Evolutionary conservation across 352 stramenopile genomes (phyloP).

Genomic region (Phytophthora pluvialis): DNA sequence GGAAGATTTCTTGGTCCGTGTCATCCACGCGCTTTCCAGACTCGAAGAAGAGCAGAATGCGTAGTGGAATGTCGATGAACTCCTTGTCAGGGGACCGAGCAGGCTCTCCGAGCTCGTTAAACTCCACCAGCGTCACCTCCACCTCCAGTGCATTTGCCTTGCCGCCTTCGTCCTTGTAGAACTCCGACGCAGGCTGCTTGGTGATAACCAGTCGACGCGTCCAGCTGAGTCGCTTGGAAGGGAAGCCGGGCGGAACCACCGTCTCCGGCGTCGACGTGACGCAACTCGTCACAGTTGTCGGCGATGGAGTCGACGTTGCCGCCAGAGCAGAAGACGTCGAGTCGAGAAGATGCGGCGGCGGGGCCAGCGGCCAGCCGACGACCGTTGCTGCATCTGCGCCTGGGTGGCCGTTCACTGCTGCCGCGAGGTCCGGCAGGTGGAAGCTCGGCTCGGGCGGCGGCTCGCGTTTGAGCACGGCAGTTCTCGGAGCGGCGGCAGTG

Average conservation of each 20-base stretch:
- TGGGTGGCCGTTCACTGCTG: slow-evolving; percentile 9
- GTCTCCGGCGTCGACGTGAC: slow-evolving; percentile 15
- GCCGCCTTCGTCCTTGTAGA: slow-evolving; percentile 91
- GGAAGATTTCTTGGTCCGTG: slow-evolving; percentile 87
- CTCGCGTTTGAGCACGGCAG: slow-evolving; percentile 25
- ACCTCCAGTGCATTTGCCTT: slow-evolving; percentile 85
- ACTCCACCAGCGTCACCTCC: slow-evolving; percentile 84
- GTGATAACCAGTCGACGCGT: slow-evolving; percentile 82
- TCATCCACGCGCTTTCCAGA: slow-evolving; percentile 87
- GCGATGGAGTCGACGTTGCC: slow-evolving; percentile 15
- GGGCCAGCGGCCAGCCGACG: slow-evolving; percentile 25
- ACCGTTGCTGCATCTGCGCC: slow-evolving; percentile 8
- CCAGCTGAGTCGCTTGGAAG: slow-evolving; percentile 58
- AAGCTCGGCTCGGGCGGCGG: slow-evolving; percentile 22
- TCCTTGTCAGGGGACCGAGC: slow-evolving; percentile 70
- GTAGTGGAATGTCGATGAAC: slow-evolving; percentile 83
- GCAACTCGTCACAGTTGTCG: slow-evolving; percentile 10
- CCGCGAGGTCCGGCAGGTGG: slow-evolving; percentile 29
- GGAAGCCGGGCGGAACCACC: slow-evolving; percentile 1
- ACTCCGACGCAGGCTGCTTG: slow-evolving; percentile 84
- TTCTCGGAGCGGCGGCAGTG: slow-evolving; percentile 28
- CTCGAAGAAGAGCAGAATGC: slow-evolving; percentile 85
- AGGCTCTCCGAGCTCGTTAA: slow-evolving; percentile 70
- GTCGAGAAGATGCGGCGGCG: slow-evolving; percentile 31
- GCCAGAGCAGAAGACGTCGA: slow-evolving; percentile 20